Percentiles rank a stretch among this genome's conserved stretches.
Evolutionary conservation across 2,329 filamentous ascomycete genomes (phyloP).

Genomic region (Didymella sp.): DNA sequence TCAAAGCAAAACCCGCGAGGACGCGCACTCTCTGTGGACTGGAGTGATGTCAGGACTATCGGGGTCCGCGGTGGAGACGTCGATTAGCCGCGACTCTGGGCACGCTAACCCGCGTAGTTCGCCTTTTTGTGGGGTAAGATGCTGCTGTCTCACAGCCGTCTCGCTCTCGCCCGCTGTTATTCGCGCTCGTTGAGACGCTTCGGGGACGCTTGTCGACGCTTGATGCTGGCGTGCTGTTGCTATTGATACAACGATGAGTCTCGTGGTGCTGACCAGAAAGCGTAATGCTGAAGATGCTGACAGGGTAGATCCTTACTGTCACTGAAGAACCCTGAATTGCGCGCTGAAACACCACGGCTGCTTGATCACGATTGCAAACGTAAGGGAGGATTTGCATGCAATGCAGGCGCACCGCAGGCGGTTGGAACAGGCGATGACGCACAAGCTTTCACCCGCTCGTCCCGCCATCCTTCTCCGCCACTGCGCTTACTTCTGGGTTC

Average conservation of each 20-base stretch:
- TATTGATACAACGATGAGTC: slow-evolving; percentile 16
- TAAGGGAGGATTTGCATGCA: slow-evolving; percentile 8
- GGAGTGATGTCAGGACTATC: slow-evolving; percentile 21
- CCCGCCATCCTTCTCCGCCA: slow-evolving; percentile 13
- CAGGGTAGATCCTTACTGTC: slow-evolving; percentile 10
- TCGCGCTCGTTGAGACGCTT: slow-evolving; percentile 21
- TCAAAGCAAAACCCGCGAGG: slow-evolving; percentile 2
- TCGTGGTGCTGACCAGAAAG: slow-evolving; percentile 3
- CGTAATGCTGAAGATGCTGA: slow-evolving; percentile 5
- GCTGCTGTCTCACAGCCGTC: slow-evolving; percentile 17
- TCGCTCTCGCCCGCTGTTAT: slow-evolving; percentile 14
- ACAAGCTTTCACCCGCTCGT: slow-evolving; percentile 10
- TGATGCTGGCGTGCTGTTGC: slow-evolving; percentile 15
- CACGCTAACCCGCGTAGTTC: slow-evolving; percentile 4
- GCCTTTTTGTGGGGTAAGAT: slow-evolving; percentile 17
- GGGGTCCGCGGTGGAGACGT: slow-evolving; percentile 9
- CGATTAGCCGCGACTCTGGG: slow-evolving; percentile 18
- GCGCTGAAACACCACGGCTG: slow-evolving; percentile 11
- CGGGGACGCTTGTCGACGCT: slow-evolving; percentile 18
- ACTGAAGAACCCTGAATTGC: slow-evolving; percentile 9
- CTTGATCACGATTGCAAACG: slow-evolving; percentile 1
- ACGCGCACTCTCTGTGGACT: slow-evolving; percentile 16
- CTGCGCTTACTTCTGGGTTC: slow-evolving; percentile 8
- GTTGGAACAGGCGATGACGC: slow-evolving; percentile 11
- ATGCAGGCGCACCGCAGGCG: slow-evolving; percentile 1